A percentile compares a stretch with the other conserved stretches of the same genome.
These are phyloP conservation scores for Diaporthe batatas DNA, from an alignment of 2,329 filamentous ascomycete genomes.

Conservation along the genomic window DNA sequence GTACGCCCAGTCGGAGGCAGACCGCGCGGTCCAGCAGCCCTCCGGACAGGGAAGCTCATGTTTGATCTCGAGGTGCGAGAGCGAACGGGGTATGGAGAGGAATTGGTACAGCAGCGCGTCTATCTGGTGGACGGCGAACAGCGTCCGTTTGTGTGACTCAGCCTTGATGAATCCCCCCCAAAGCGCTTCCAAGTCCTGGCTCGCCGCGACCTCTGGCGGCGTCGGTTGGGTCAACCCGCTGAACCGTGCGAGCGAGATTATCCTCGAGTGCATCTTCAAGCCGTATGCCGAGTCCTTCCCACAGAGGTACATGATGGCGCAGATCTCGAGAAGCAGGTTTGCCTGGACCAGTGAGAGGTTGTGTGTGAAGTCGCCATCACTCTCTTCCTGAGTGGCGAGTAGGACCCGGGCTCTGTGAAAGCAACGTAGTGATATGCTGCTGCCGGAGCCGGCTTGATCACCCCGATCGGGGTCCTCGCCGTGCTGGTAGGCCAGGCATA, in stretches of 20 bases:
- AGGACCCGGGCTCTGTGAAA: conserved; percentile 51
- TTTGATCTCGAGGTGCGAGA: conserved; percentile 59
- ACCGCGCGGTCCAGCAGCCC: conserved; percentile 54
- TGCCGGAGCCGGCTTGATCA: conserved; percentile 47
- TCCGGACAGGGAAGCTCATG: conserved; percentile 57
- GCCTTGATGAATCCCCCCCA: conserved; percentile 54
- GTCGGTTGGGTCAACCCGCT: conserved; percentile 53
- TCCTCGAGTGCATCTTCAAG: conserved; percentile 55
- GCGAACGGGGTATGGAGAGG: conserved; percentile 52
- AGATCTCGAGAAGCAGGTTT: conserved; percentile 56
- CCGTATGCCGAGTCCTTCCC: conserved; percentile 52
- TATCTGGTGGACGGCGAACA: conserved; percentile 58
- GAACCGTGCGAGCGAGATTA: conserved; percentile 55
- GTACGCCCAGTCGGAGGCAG: conserved; percentile 54
- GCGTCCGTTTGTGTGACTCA: conserved; percentile 57
- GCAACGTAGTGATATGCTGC: conserved; percentile 50
- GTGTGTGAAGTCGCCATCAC: conserved; percentile 43
- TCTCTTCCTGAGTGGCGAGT: conserved; percentile 45
- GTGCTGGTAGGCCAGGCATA: conserved; percentile 55
- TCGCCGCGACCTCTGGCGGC: conserved; percentile 43
- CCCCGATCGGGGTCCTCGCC: conserved; percentile 53
- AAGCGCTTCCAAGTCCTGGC: conserved; percentile 53
- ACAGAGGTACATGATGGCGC: conserved; percentile 59
- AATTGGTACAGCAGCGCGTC: conserved; percentile 60
- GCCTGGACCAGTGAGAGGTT: conserved; percentile 52